Conservation (phyloP, 2,329 filamentous ascomycete species). For the Calonectria multiphialidica region DNA sequence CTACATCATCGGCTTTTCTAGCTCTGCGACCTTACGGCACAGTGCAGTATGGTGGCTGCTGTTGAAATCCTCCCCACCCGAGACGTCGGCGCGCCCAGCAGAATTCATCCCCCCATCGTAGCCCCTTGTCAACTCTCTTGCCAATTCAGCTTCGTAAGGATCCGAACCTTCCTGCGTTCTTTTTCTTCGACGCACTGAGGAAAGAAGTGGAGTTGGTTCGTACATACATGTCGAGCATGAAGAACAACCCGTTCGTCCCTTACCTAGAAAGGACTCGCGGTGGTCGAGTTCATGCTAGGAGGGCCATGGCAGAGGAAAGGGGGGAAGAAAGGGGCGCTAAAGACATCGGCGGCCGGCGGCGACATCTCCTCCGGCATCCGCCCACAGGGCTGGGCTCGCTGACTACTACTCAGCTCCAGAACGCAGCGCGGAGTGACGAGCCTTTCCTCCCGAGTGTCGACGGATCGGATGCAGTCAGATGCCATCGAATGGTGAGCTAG, state of each 20-base stretch:
- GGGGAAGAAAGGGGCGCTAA: constrained; percentile 35
- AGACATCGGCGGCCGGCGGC: constrained; percentile 11
- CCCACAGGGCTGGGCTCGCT: background rate
- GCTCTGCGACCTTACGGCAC: background rate
- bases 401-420: background rate
- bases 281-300: constrained; percentile 3
- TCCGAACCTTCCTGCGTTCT: background rate
- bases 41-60: constrained; percentile 2
- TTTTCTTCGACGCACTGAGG: background rate
- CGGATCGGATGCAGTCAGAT: constrained; percentile 17
- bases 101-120: background rate
- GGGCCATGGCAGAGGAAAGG: constrained; percentile 8
- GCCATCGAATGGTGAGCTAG: constrained; percentile 26
- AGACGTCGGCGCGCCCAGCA: constrained; percentile 7
- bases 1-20: constrained; percentile 15
- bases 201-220: constrained; percentile 3
- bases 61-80: background rate
- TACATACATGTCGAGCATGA: constrained; percentile 8
- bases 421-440: constrained; percentile 1
- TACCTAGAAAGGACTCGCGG: constrained; percentile 4
- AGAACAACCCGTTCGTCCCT: background rate
- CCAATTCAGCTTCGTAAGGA: background rate
- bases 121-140: background rate
- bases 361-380: constrained; percentile 4
- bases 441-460: constrained; percentile 13